Conservation (phyloP, 1,139 yeast species). For the Geotrichum cucujoidarum region DNA sequence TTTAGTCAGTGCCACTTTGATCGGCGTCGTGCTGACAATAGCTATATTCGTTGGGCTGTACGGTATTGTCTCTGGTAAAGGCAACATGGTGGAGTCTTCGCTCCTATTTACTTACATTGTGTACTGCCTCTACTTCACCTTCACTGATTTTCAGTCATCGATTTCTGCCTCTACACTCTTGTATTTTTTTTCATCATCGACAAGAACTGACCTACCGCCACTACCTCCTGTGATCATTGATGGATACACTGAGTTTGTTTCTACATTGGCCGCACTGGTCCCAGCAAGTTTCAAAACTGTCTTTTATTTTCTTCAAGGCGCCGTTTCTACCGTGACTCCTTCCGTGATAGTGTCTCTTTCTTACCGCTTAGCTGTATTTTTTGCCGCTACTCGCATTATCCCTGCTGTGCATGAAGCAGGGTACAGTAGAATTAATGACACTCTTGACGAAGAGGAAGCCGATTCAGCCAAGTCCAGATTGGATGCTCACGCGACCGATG, state of each 20-base stretch:
- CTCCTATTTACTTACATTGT: slow-evolving; percentile 85
- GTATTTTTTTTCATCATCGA: slow-evolving; percentile 26
- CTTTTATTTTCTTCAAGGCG: slow-evolving; percentile 63
- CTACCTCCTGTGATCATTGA: slow-evolving; percentile 39
- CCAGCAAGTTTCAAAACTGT: slow-evolving; percentile 53
- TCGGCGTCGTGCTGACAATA: slow-evolving; percentile 79
- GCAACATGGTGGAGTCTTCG: slow-evolving; percentile 85
- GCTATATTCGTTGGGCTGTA: slow-evolving; percentile 70
- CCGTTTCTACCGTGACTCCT: slow-evolving; percentile 71
- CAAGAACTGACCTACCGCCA: slow-evolving; percentile 31
- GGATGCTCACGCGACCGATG: slow-evolving; percentile 2
- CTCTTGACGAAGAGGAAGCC: not conserved
- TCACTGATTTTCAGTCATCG: slow-evolving; percentile 60
- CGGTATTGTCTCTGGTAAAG: slow-evolving; percentile 78
- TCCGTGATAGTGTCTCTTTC: slow-evolving; percentile 78
- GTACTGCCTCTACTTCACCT: slow-evolving; percentile 84
- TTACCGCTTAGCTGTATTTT: slow-evolving; percentile 80
- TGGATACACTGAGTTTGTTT: slow-evolving; percentile 40
- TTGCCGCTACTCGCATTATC: slow-evolving; percentile 89
- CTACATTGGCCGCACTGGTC: slow-evolving; percentile 42
- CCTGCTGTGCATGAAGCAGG: slow-evolving; percentile 43
- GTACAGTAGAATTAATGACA: slow-evolving; percentile 9
- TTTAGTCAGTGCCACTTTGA: slow-evolving; percentile 68
- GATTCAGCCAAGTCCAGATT: not conserved
- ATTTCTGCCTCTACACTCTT: slow-evolving; percentile 28